Evolutionary conservation across 257 asterid genomes (phyloP), one percentile per base, ranked within the genome.

Genomic region (Solanum boliviense): DNA sequence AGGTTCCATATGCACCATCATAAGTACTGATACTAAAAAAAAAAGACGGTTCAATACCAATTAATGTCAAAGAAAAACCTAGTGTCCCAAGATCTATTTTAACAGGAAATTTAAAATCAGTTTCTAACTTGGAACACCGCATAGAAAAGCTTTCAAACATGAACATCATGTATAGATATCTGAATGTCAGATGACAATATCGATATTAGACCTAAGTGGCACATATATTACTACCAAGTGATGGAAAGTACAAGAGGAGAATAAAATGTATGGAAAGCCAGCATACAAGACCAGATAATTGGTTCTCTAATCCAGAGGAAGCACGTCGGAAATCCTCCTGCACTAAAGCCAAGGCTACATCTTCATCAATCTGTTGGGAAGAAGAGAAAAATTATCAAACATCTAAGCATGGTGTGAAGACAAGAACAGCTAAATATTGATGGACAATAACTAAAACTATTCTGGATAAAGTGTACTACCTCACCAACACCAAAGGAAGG

Each of bases 351-450:
- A 89, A 89, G 48, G 96, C 91, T 32, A 92, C 85, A 83, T 91
- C 91, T 74, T 86, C 94, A 91, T 93, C 95, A 87, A 90, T 90
- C 98, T 96, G 93, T 88, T 87, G 86, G 87, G 32, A 87, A 87
- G 70, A 70, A 65, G 60, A 85, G 46, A 36, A 83, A 68, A 86
- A 39, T 29, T 16, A 79, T 79, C 67, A 46, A 41, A 38, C 18
- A 76, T 76, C 58, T 13, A 85, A 58, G 62, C 81, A 87, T 46
- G 87, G 35, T 76, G 23, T 76, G 44, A 82, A 48, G 86, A 31
- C 68, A 48, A 82, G 70, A 82, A 48, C 70, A 81, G 85, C 13
- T 79, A 79, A 79, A 16, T 48, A 48, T 29, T 16, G 85, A 81
- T 48, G 5, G 70, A 46, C 20, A 89, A 38, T 36, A 48, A 52